Conservation (phyloP, 768 basidiomycete species). For the Hortiboletus campestris region DNA sequence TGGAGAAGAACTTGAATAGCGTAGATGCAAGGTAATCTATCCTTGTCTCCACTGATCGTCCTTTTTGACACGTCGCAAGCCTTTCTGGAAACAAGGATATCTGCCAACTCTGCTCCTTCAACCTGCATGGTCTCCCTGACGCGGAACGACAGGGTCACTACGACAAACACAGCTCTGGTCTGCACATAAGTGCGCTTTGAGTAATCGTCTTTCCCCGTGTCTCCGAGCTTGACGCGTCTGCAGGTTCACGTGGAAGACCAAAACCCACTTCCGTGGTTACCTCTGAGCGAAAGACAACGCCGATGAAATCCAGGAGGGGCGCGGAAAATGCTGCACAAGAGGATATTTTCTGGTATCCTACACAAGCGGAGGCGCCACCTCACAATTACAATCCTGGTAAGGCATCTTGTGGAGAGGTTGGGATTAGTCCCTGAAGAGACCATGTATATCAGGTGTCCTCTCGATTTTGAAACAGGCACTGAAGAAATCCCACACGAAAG, state of each 20-base stretch:
- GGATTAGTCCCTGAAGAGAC: conserved; percentile 14
- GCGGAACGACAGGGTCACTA: conserved; percentile 54
- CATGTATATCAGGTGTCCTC: conserved; percentile 52
- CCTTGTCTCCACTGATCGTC: not conserved
- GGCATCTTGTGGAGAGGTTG: conserved; percentile 31
- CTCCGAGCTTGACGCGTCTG: not conserved
- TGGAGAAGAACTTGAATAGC: conserved; percentile 1
- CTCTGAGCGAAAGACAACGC: not conserved
- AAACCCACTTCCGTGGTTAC: conserved; percentile 3
- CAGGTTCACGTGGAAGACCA: conserved; percentile 20
- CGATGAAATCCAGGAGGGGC: conserved; percentile 9
- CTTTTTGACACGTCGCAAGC: conserved; percentile 7
- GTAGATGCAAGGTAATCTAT: conserved; percentile 11
- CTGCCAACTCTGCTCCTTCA: conserved; percentile 52
- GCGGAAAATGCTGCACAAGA: conserved; percentile 15
- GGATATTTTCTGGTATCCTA: conserved; percentile 67
- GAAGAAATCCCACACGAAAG: conserved; percentile 48
- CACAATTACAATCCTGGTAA: conserved; percentile 64
- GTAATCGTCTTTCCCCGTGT: not conserved
- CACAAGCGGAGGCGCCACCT: conserved; percentile 44
- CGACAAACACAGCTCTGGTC: conserved; percentile 42
- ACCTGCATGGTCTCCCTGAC: conserved; percentile 39
- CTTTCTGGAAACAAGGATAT: conserved; percentile 19
- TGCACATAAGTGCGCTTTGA: conserved; percentile 10
- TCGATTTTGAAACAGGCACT: conserved; percentile 58